Evolutionary conservation across 768 basidiomycete species (phyloP), one percentile per base, ranked within the genome.

Genomic region (Termitomyces sp.): DNA sequence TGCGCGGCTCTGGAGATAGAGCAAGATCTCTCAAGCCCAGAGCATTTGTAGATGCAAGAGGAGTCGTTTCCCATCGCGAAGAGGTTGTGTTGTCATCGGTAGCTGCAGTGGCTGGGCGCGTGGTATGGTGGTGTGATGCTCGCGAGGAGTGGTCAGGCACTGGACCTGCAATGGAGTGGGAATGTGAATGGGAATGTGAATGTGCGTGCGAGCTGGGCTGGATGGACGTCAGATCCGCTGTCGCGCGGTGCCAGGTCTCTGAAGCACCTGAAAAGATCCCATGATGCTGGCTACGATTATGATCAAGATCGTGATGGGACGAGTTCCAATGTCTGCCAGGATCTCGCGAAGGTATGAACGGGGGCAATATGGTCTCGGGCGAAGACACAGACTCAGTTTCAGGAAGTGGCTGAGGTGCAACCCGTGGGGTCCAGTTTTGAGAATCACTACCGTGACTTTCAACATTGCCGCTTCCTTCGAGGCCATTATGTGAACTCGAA

Each of bases 1-100:
- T 62, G 26, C 36, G 39, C 3, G 47, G 55, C 30, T 56, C 61
- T 26, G 49, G 39, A 2, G 61, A 57, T 12, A 40, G 20, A 14
- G 45, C 9, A 46, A 56, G 46, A 26, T 62, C 58, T 16, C 37
- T 58, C 22, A 62, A 37, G 16, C 61, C 61, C 20, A 62, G 48
- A 24, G 58, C 58, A 16, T 62, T 62, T 1, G 24, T 52, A 18
- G 34, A 43, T 18, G 42, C 18, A 26, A 51, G 34, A 39, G 53
- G 4, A 30, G 30, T 44, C 20, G 33, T 5, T 18, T 27, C 37
- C 51, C 37, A 20, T 3, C 45, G 16, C 40, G 39, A 16, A 33
- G 46, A 34, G 12, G 37, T 12, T 1, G 30, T 16, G 20, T 50
- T 44, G 18, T 51, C 33, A 26, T 42, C 2, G 10, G 16, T 26